phyloP scores from a whole-genome alignment of 2,329 filamentous ascomycete species.

The Fusarium phyllophilum region DNA sequence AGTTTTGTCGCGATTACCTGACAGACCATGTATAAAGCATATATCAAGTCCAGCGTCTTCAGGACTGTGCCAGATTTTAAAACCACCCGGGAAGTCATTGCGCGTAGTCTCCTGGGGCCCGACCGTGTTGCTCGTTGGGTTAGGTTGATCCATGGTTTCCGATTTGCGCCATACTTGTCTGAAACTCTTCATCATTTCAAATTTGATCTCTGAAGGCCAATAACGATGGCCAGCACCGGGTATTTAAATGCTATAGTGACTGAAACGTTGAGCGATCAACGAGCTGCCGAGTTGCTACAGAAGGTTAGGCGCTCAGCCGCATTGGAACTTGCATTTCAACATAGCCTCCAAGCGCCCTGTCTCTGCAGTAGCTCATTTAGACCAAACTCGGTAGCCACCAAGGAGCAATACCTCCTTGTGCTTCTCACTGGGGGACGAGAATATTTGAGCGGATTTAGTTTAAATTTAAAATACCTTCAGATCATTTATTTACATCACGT shows the following conservation, averaged over 20 bases:
- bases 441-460: too few relatives aligned
- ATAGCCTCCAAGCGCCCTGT: background rate
- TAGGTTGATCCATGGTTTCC: background rate
- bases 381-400: too few relatives aligned
- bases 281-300: background rate
- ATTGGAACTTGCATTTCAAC: background rate
- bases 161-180: background rate
- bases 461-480: too few relatives aligned
- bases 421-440: too few relatives aligned
- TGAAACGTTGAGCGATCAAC: background rate
- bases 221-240: fast-evolving
- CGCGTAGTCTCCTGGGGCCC: fast-evolving
- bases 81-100: background rate
- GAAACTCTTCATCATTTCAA: background rate
- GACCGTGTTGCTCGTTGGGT: background rate
- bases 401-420: background rate
- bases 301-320: background rate
- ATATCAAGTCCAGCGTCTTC: background rate
- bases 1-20: background rate
- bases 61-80: background rate
- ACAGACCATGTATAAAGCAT: background rate
- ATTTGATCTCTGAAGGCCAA: fast-evolving
- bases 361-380: background rate
- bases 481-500: too few relatives aligned
- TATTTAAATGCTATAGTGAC: background rate